Conservation (phyloP, 2,329 filamentous ascomycete genomes). For the Podosphaera fusca region DNA sequence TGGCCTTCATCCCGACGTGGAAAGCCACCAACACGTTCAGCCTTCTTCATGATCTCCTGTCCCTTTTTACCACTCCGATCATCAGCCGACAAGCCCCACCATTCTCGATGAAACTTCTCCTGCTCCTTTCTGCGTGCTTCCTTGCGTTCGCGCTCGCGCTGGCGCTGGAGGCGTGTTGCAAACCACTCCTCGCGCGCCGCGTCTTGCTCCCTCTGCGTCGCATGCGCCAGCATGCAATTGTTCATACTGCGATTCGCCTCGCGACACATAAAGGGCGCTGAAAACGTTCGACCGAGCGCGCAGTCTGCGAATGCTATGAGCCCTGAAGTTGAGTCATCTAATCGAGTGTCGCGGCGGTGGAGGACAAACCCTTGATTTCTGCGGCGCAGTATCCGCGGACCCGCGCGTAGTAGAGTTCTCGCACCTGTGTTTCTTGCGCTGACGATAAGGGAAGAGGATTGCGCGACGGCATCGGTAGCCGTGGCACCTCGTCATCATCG, state of each 20-base stretch:
- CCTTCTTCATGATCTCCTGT: slow-evolving; percentile 28
- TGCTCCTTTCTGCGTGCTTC: slow-evolving; percentile 34
- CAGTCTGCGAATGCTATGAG: slow-evolving; percentile 72
- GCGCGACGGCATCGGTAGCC: slow-evolving; percentile 28
- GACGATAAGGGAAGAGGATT: slow-evolving; percentile 71
- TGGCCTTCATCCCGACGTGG: slow-evolving; percentile 8
- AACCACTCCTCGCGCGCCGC: slow-evolving; percentile 89
- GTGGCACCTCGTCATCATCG: slow-evolving; percentile 10
- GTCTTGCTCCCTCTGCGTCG: slow-evolving; percentile 68
- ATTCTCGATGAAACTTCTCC: slow-evolving; percentile 41
- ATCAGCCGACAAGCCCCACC: slow-evolving; percentile 39
- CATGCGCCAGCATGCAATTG: slow-evolving; percentile 70
- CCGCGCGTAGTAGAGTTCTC: slow-evolving; percentile 57
- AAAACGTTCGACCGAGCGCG: slow-evolving; percentile 65
- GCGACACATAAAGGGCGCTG: slow-evolving; percentile 69
- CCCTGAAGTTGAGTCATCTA: background rate
- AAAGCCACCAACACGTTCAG: slow-evolving; percentile 32
- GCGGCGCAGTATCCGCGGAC: slow-evolving; percentile 53
- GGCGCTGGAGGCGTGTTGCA: slow-evolving; percentile 45
- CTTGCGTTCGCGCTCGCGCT: slow-evolving; percentile 41
- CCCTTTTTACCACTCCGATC: slow-evolving; percentile 32
- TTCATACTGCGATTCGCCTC: slow-evolving; percentile 71
- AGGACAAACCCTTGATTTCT: slow-evolving; percentile 46
- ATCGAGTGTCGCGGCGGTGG: background rate
- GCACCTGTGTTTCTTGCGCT: slow-evolving; percentile 59